Evolutionary conservation across 2,329 filamentous ascomycete genomes (phyloP).

Genomic region (Mariannaea sp.): DNA sequence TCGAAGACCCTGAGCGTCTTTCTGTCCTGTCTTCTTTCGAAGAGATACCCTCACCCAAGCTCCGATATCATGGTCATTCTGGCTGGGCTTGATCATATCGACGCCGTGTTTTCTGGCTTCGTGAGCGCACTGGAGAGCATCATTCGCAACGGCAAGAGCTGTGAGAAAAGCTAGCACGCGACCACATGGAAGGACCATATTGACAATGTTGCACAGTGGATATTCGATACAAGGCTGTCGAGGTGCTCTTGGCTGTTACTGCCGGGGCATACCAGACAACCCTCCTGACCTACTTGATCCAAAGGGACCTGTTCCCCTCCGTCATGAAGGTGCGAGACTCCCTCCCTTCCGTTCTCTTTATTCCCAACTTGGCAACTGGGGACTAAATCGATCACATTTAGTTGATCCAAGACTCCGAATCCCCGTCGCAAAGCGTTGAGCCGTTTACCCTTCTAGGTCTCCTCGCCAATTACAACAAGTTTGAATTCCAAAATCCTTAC

Average conservation of each 20-base stretch:
- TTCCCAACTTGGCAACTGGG: not conserved
- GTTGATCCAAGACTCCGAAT: slow-evolving; percentile 82
- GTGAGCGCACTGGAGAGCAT: slow-evolving; percentile 81
- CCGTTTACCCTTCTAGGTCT: slow-evolving; percentile 85
- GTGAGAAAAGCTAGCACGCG: slow-evolving; percentile 53
- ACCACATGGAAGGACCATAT: not conserved
- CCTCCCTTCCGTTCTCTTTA: no score
- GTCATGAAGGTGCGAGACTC: slow-evolving; percentile 78
- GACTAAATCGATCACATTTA: slow-evolving; percentile 41
- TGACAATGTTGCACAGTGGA: slow-evolving; percentile 60
- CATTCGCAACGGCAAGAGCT: slow-evolving; percentile 73
- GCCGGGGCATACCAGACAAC: slow-evolving; percentile 97
- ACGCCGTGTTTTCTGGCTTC: slow-evolving; percentile 86
- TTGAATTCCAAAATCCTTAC: slow-evolving; percentile 97
- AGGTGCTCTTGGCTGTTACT: slow-evolving; percentile 80
- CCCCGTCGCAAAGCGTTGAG: slow-evolving; percentile 65
- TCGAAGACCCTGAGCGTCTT: slow-evolving; percentile 87
- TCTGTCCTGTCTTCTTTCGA: slow-evolving; percentile 78
- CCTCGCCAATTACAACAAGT: slow-evolving; percentile 98
- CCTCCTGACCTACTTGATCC: slow-evolving; percentile 91
- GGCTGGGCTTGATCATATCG: slow-evolving; percentile 86
- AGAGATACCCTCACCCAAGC: slow-evolving; percentile 93
- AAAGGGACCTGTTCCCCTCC: slow-evolving; percentile 90
- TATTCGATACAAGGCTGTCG: slow-evolving; percentile 77
- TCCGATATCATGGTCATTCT: slow-evolving; percentile 92